Percentiles rank a stretch among this genome's conserved stretches.
These are phyloP conservation scores for Chalciporus sphaerocephalus DNA, from an alignment of 768 basidiomycete genomes.

Conservation along the genomic window DNA sequence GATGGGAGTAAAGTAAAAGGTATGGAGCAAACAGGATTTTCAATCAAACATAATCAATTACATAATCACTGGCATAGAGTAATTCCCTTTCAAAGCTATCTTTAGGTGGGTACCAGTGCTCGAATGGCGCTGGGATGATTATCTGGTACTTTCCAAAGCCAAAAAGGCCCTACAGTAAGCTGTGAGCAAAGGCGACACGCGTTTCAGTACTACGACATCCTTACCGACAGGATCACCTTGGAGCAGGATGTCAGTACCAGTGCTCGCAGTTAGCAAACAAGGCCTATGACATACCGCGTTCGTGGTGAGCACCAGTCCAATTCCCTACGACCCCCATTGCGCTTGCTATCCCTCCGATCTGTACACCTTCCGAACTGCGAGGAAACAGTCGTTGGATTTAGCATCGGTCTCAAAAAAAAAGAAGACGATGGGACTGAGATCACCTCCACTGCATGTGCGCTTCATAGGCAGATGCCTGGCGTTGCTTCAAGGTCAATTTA, in stretches of 20 bases:
- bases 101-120: constrained; percentile 15
- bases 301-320: constrained; percentile 64
- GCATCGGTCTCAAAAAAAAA: constrained; percentile 1
- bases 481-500: constrained; percentile 10
- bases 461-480: constrained; percentile 52
- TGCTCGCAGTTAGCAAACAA: background rate
- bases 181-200: background rate
- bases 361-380: constrained; percentile 59
- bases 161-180: constrained; percentile 54
- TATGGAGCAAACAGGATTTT: background rate
- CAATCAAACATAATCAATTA: constrained; percentile 2
- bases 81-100: background rate
- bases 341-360: constrained; percentile 62
- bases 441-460: constrained; percentile 58
- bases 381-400: background rate
- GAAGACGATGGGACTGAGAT: constrained; percentile 15
- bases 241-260: background rate
- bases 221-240: constrained; percentile 63
- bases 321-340: constrained; percentile 62
- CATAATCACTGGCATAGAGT: background rate
- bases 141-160: constrained; percentile 61
- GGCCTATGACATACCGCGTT: constrained; percentile 38
- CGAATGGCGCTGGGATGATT: constrained; percentile 34
- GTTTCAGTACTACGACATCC: constrained; percentile 10
- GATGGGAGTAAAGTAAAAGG: constrained; percentile 14